phyloP scores from a whole-genome alignment of 495 filamentous ascomycete species.

The Podospora tetraspora region DNA sequence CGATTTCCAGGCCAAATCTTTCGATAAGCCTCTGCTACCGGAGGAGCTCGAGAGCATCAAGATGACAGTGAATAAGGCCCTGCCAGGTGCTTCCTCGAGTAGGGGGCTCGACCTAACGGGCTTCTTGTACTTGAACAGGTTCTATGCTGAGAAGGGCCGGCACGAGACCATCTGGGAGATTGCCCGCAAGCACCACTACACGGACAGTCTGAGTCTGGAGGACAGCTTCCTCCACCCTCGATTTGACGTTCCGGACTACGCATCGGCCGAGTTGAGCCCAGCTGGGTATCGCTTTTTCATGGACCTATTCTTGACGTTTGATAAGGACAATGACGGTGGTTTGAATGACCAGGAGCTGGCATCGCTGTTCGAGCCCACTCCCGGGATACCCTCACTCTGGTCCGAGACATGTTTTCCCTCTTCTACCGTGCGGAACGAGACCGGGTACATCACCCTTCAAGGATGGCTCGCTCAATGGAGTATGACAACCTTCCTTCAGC shows the following conservation, averaged over 20 bases:
- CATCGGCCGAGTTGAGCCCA: slow-evolving; percentile 90
- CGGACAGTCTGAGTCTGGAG: slow-evolving; percentile 83
- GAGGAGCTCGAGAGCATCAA: slow-evolving; percentile 89
- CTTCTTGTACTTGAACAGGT: slow-evolving; percentile 85
- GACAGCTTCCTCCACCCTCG: slow-evolving; percentile 88
- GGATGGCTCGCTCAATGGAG: slow-evolving; percentile 99
- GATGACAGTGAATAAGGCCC: slow-evolving; percentile 63
- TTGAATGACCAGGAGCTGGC: slow-evolving; percentile 77
- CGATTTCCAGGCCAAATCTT: slow-evolving; percentile 85
- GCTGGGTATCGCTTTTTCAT: slow-evolving; percentile 96
- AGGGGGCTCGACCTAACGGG: slow-evolving; percentile 73
- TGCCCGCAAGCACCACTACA: slow-evolving; percentile 91
- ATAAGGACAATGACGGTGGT: slow-evolving; percentile 96
- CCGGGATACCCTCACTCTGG: slow-evolving; percentile 82
- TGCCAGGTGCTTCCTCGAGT: slow-evolving; percentile 57
- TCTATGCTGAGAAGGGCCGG: slow-evolving; percentile 95
- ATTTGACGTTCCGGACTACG: slow-evolving; percentile 85
- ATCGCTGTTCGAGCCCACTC: slow-evolving; percentile 88
- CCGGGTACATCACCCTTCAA: slow-evolving; percentile 90
- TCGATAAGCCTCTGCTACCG: slow-evolving; percentile 71
- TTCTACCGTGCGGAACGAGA: slow-evolving; percentile 90
- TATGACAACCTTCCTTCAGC: slow-evolving; percentile 96
- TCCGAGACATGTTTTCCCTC: slow-evolving; percentile 81
- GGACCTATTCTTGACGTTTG: slow-evolving; percentile 88
- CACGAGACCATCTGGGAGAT: slow-evolving; percentile 99